Evolutionary conservation across 768 basidiomycete genomes (phyloP), one percentile per base, ranked within the genome.

Genomic region (Mycena indigotica): DNA sequence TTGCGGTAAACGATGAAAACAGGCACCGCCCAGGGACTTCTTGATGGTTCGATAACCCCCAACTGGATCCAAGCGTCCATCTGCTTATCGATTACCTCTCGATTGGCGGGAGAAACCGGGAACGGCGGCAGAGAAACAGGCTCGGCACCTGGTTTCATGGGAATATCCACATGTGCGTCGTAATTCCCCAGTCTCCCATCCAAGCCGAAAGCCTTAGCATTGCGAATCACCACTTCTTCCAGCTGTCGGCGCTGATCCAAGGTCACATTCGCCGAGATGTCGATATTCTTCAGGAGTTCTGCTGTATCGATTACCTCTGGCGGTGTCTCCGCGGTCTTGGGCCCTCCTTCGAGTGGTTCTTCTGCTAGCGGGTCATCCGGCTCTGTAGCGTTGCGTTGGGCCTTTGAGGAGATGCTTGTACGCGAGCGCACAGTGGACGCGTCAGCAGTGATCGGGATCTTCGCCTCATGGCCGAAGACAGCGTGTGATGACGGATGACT

Each of bases 41-140:
- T 53, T 0, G 76, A 78, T 0, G 70, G 71, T 51, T 80, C 75
- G 19, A 80, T 77, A 0, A 80, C 72, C 1, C 67, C 75, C 3
- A 64, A 54, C 16, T 65, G 50, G 6, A 77, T 58, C 75, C 75
- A 78, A 0, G 60, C 30, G 13, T 68, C 59, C 21, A 73, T 58
- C 48, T 72, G 71, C 32, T 67, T 62, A 32, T 71, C 66, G 8
- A 72, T 71, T 0, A 73, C 64, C 51, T 68, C 58, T 17, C 67
- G 30, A 35, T 71, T 72, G 1, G 63, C 70, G 2, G 67, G 72
- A 2, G 71, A 72, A 12, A 64, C 48, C 1, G 55, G 49, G 41
- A 60, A 73, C 4, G 62, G 57, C 0, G 73, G 69, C 3, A 71
- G 8, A 0, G 69, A 71, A 1, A 74, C 67, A 0, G 71, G 73